Conservation (phyloP, 2,329 filamentous ascomycete species). For the Rachicladosporium sp. region DNA sequence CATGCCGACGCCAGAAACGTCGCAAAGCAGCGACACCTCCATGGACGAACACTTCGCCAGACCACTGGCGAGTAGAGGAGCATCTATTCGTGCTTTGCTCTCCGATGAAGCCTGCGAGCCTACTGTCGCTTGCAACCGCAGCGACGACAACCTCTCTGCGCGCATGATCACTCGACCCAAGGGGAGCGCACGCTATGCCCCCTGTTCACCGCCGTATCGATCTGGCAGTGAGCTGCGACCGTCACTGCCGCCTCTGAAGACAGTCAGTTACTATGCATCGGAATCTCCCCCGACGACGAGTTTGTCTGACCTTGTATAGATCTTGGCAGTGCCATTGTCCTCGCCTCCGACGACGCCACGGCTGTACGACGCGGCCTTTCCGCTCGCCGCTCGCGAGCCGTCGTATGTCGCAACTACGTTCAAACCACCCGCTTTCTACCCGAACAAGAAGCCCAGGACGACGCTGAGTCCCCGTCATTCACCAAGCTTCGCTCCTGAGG, state of each 20-base stretch:
- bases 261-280: conserved; percentile 10
- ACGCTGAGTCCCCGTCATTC: conserved; percentile 5
- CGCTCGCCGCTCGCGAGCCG: conserved; percentile 21
- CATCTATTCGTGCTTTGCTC: conserved; percentile 6
- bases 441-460: conserved; percentile 23
- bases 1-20: conserved; percentile 20
- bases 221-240: conserved; percentile 16
- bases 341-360: conserved; percentile 13
- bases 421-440: conserved; percentile 23
- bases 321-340: neutral
- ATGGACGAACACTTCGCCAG: conserved; percentile 11
- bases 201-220: conserved; percentile 20
- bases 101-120: neutral
- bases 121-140: conserved; percentile 1
- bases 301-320: conserved; percentile 5
- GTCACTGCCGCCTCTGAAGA: conserved; percentile 22
- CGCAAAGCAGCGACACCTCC: conserved; percentile 16
- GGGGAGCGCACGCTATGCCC: conserved; percentile 5
- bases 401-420: conserved; percentile 18
- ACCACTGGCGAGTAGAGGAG: conserved; percentile 5
- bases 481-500: conserved; percentile 1
- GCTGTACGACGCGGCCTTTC: conserved; percentile 10
- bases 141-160: neutral
- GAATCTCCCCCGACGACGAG: conserved; percentile 7
- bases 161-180: conserved; percentile 10